Percentiles rank a stretch among this genome's conserved stretches.
Evolutionary conservation across 495 filamentous ascomycete genomes (phyloP).

Genomic region (Corynascus novoguineensis): DNA sequence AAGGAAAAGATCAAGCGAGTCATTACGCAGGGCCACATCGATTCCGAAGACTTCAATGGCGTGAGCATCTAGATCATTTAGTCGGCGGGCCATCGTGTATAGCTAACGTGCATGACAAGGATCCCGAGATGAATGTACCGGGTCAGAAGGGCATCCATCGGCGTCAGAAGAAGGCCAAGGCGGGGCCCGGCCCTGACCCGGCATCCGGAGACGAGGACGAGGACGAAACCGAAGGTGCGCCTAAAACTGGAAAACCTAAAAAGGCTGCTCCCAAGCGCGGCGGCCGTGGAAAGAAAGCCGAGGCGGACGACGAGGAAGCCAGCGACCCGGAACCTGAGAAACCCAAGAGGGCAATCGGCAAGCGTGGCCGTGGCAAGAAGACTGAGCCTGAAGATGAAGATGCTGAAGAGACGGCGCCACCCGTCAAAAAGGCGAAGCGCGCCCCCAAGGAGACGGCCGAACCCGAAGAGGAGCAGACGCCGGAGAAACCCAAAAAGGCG

Average conservation of each 20-base stretch:
- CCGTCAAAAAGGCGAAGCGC: constrained; percentile 23
- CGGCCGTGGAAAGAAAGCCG: constrained; percentile 2
- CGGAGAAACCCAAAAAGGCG: constrained; percentile 22
- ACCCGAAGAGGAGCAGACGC: constrained; percentile 17
- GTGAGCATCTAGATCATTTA: constrained; percentile 58
- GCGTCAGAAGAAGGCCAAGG: constrained; percentile 29
- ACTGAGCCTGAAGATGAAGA: constrained; percentile 23
- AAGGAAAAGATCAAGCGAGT: constrained; percentile 59
- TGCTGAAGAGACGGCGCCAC: constrained; percentile 20
- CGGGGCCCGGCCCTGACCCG: constrained; percentile 23
- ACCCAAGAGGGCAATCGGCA: constrained; percentile 32
- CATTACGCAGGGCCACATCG: constrained; percentile 64
- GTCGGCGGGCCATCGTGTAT: not conserved
- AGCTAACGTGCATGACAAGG: constrained; percentile 41
- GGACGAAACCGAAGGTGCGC: not conserved
- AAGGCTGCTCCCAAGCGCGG: too few relatives aligned
- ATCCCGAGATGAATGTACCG: constrained; percentile 61
- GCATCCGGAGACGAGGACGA: constrained; percentile 23
- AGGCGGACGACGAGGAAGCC: constrained; percentile 14
- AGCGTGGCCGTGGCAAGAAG: constrained; percentile 36
- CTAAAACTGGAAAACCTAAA: too few relatives aligned
- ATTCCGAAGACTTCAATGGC: constrained; percentile 71
- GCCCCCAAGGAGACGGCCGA: constrained; percentile 23
- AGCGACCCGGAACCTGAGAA: constrained; percentile 25
- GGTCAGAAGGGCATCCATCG: constrained; percentile 56